Conservation (phyloP, 2,329 filamentous ascomycete species). For the Aspergillus hortae region DNA sequence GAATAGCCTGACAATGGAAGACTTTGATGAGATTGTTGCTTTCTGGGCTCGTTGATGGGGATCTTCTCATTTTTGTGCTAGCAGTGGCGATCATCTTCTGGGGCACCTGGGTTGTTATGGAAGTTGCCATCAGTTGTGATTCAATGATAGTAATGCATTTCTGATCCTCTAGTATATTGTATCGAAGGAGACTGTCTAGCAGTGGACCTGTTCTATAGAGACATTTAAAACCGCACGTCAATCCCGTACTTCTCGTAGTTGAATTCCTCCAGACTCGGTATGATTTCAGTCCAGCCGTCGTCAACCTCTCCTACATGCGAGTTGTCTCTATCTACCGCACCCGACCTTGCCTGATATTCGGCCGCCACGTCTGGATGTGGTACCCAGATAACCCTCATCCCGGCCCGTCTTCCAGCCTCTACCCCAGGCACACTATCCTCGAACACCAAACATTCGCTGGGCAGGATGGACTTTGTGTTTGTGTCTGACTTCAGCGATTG, state of each 20-base stretch:
- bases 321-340: slow-evolving; percentile 27
- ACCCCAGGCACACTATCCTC: slow-evolving; percentile 32
- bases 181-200: too few species aligned
- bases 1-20: slow-evolving; percentile 12
- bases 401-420: slow-evolving; percentile 29
- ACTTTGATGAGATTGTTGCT: slow-evolving; percentile 20
- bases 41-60: slow-evolving; percentile 3
- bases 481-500: slow-evolving; percentile 12
- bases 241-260: slow-evolving; percentile 38
- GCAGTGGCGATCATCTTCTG: too few species aligned
- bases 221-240: background rate
- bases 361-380: slow-evolving; percentile 28
- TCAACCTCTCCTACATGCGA: slow-evolving; percentile 36
- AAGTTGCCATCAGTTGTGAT: too few species aligned
- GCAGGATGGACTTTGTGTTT: slow-evolving; percentile 13
- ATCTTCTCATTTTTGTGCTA: too few species aligned
- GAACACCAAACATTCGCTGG: slow-evolving; percentile 32
- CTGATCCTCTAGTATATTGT: too few species aligned
- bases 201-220: background rate
- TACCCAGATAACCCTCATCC: slow-evolving; percentile 35
- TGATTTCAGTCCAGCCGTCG: slow-evolving; percentile 38
- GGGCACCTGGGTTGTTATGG: too few species aligned
- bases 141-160: too few species aligned
- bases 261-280: slow-evolving; percentile 36
- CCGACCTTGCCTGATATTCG: slow-evolving; percentile 32